Percentiles rank a stretch among this genome's conserved stretches.
These are phyloP conservation scores for Aspergillus egyptiacus DNA, from an alignment of 495 filamentous ascomycete genomes.

Conservation along the genomic window DNA sequence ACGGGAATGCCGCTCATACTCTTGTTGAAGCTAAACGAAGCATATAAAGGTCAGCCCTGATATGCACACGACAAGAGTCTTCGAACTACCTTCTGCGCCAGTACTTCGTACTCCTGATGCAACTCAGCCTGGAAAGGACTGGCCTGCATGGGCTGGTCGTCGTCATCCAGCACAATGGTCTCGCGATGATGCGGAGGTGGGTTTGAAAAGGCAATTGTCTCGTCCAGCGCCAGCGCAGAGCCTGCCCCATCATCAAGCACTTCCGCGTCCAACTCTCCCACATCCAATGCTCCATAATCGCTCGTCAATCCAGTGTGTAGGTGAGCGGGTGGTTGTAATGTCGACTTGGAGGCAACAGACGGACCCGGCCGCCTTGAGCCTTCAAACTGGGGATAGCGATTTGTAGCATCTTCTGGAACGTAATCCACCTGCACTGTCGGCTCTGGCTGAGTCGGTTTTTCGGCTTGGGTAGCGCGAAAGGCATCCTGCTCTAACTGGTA, in stretches of 20 bases:
- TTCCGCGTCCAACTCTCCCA: constrained; percentile 50
- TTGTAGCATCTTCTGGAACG: constrained; percentile 14
- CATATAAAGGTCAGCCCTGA: constrained; percentile 20
- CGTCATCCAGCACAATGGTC: constrained; percentile 4
- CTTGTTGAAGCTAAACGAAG: constrained; percentile 48
- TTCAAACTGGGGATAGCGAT: constrained; percentile 5
- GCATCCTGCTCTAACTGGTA: constrained; percentile 52
- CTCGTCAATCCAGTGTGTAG: constrained; percentile 40
- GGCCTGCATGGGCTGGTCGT: constrained; percentile 17
- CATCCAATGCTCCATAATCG: constrained; percentile 51
- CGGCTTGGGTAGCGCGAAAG: constrained; percentile 44
- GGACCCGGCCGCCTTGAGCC: neutral
- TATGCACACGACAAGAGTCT: neutral
- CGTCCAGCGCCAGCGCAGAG: constrained; percentile 24
- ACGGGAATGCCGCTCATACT: constrained; percentile 34
- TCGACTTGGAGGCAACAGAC: constrained; percentile 12
- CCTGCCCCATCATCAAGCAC: constrained; percentile 40
- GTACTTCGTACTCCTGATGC: constrained; percentile 16
- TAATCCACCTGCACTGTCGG: neutral
- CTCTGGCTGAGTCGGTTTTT: constrained; percentile 3
- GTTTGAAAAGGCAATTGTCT: constrained; percentile 24
- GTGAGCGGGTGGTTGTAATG: constrained; percentile 27
- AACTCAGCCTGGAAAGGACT: neutral
- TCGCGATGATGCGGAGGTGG: constrained; percentile 12
- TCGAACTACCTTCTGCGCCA: constrained; percentile 29